phyloP scores from a whole-genome alignment of 176 grass and related monocot species.

The Aegilops tauschii region DNA sequence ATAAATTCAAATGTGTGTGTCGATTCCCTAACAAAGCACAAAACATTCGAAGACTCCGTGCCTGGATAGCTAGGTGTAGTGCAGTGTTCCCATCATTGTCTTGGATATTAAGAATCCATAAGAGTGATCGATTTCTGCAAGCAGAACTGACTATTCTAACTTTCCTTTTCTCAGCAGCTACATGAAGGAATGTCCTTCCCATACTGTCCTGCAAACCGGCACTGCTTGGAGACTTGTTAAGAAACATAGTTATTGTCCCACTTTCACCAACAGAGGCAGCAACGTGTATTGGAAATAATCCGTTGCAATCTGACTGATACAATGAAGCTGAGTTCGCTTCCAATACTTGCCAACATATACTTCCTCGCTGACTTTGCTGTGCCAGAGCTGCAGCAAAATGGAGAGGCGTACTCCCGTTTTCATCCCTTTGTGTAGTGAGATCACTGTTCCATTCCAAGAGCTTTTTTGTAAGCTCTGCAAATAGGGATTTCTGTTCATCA shows the following conservation, averaged over 20 bases:
- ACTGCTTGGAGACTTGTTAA: not conserved
- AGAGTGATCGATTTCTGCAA: not conserved
- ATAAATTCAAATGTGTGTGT: not conserved
- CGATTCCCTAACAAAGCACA: not conserved
- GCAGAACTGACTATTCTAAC: not conserved
- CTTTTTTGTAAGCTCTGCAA: not conserved
- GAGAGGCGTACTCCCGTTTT: not conserved
- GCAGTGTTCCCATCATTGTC: conserved; percentile 4
- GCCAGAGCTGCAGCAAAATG: conserved; percentile 3
- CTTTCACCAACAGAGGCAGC: not conserved
- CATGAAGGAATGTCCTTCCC: conserved; percentile 16
- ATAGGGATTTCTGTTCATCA: not conserved
- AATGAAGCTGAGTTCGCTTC: conserved; percentile 9
- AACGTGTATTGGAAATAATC: not conserved
- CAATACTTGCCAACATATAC: conserved; percentile 4
- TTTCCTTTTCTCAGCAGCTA: not conserved
- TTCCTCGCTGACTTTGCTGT: not conserved
- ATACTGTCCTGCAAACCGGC: not conserved
- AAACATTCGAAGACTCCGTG: not conserved
- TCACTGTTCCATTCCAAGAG: conserved; percentile 7
- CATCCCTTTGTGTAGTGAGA: conserved; percentile 11
- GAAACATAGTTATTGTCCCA: not conserved
- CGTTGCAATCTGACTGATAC: not conserved
- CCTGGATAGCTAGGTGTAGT: conserved; percentile 3
- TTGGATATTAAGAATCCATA: conserved; percentile 8